Evolutionary conservation across 495 filamentous ascomycete genomes (phyloP), one percentile per base, ranked within the genome.

Genomic region (Hypoxylon lenormandii): DNA sequence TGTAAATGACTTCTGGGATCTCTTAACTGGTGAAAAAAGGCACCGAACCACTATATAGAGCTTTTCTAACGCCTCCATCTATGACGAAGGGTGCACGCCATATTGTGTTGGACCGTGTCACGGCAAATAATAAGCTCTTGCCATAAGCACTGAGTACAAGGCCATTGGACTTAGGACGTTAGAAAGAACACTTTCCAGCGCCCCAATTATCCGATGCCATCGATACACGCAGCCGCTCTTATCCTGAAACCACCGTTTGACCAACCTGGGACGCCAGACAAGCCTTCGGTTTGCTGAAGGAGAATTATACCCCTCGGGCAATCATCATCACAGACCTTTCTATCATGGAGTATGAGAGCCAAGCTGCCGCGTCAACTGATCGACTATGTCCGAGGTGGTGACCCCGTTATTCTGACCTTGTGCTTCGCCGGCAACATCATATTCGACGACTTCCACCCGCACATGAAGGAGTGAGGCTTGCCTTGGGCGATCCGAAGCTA

Each of bases 401-500:
- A 33, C 15, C 37, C 50, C n/a, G 50, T 38, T 33, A 40, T 53
- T 15, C 15, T 53, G 30, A 38, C 1, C 30, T 22, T 53, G 15
- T 37, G 30, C 50, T 38, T 53, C n/a, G 10, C 30, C 5, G 22
- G 50, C 30, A n/a, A 38, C 6, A 6, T 38, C 0, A 19, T 0
- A 21, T 38, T 12, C 16, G 30, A 21, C 30, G 30, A 53, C 6
- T 53, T 53, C 18, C 3, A n/a, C 13, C 40, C 50, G 18, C 40
- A 30, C 50, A 53, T 53, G 50, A 53, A 53, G 50, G 33, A 22
- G 4, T 53, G 50, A 15, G 33, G 13, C 50, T 38, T 53, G 30
- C 50, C 28, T 53, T 53, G 50, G 50, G 23, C 11, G 30, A 2
- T 53, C 16, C 15, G 22, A 15, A 21, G 11, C 30, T 53, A 53